phyloP scores from a whole-genome alignment of 805 yeast genomes.

The Starmerella lactis-condensi region DNA sequence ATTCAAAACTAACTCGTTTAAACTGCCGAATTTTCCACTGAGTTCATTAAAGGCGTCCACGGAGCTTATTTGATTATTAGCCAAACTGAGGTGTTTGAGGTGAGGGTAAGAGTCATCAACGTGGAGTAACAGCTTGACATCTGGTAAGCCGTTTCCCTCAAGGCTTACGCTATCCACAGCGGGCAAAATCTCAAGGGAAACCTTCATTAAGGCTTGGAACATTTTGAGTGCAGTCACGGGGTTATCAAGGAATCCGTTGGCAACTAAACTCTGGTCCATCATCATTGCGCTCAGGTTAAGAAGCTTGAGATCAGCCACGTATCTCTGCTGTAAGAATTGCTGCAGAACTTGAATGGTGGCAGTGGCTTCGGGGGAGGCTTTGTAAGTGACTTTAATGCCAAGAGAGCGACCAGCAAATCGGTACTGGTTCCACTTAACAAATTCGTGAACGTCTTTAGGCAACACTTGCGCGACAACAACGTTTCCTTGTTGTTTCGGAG shows the following conservation, averaged over 20 bases:
- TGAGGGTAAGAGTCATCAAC: conserved; percentile 59
- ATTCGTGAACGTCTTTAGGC: conserved; percentile 37
- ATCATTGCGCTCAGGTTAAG: conserved; percentile 50
- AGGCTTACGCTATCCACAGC: conserved; percentile 44
- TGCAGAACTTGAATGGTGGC: conserved; percentile 44
- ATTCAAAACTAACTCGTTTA: conserved; percentile 58
- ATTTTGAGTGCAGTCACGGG: conserved; percentile 53
- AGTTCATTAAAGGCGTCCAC: conserved; percentile 49
- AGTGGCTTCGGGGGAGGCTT: conserved; percentile 6
- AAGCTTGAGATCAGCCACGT: conserved; percentile 43
- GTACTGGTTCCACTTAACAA: conserved; percentile 53
- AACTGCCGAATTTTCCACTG: conserved; percentile 51
- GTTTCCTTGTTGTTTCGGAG: conserved; percentile 38
- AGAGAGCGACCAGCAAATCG: conserved; percentile 60
- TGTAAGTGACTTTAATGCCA: conserved; percentile 28
- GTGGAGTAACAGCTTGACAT: conserved; percentile 39
- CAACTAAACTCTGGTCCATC: conserved; percentile 40
- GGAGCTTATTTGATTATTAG: conserved; percentile 49
- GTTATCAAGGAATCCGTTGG: conserved; percentile 47
- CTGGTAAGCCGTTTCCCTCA: conserved; percentile 37
- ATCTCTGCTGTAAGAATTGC: conserved; percentile 44
- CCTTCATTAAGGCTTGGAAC: conserved; percentile 74
- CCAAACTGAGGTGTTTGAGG: conserved; percentile 59
- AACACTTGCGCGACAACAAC: conserved; percentile 43
- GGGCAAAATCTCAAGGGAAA: conserved; percentile 39